Base-by-base conservation (phyloP, 805 yeast genomes). In the Nakazawaea anatomiae region DNA sequence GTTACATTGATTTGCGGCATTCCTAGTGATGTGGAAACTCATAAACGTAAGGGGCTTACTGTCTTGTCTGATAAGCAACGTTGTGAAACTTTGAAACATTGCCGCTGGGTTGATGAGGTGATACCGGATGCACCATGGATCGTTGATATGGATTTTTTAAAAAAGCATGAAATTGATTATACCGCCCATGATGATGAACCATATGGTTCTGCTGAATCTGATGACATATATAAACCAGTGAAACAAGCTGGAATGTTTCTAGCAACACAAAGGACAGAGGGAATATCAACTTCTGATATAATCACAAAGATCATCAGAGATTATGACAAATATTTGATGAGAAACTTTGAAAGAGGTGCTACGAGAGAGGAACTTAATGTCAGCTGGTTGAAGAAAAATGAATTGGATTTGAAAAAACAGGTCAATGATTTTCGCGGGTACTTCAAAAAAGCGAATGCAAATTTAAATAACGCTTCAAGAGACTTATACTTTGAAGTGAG, bases 171-270 rank as follows among this genome's bases (percentile, higher is more conserved):
- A 50, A 89, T 94, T 58, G 99, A 94, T 67, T 94, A 89, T 61
- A 97, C 92, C 54, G 99, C 99, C 2, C 99, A 94, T 68, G 99
- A 94, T 70, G 98, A 94, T 67, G 72, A 89, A 55, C 99, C 99
- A 0, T 94, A 94, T 64, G 96, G 88, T 1, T 82, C 92, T 28
- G 82, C 82, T n/a, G 96, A 85, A 54, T 76, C 83, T 39, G 97
- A 88, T 65, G 99, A 94, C 66, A 90, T 94, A 50, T 94, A 94
- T 71, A 83, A 81, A 66, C 96, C 97, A 27, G 87, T 94, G 62
- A 94, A 94, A 65, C 86, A 87, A 63, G 75, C 74, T 63, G 99
- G 99, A 1, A 87, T 80, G 84, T 94, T 94, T 62, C 74, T 94
- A 56, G 86, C 94, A 6, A 94, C 99, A 0, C 98, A 94, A 70